A percentile compares a stretch with the other conserved stretches of the same genome.
These are phyloP conservation scores for Erodium moschatum DNA, from an alignment of 441 rosid genomes.

Conservation along the genomic window DNA sequence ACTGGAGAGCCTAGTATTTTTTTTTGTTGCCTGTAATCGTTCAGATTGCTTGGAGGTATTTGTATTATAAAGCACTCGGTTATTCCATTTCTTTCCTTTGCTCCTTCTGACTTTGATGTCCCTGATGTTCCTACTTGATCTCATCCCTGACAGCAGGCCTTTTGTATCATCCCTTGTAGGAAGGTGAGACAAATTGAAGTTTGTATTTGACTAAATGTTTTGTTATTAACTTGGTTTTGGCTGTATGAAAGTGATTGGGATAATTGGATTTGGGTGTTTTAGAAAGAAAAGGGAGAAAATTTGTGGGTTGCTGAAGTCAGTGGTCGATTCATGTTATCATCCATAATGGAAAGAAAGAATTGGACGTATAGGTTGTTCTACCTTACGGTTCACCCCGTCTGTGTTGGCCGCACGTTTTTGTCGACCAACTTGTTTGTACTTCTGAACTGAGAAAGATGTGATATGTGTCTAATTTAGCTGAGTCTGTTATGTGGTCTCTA, in stretches of 20 bases:
- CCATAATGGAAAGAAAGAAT: not conserved
- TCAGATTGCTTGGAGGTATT: slow-evolving; percentile 9
- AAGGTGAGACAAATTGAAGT: not conserved
- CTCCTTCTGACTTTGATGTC: not conserved
- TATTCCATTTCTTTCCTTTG: not conserved
- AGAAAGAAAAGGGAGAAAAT: not conserved
- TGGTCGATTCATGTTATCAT: too few relatives aligned
- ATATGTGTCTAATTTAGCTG: too few relatives aligned
- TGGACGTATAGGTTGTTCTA: not conserved
- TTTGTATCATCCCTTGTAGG: not conserved
- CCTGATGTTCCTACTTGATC: not conserved
- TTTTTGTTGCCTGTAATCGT: slow-evolving; percentile 10
- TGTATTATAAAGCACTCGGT: slow-evolving; percentile 4
- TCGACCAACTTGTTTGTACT: too few relatives aligned
- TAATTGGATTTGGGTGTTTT: not conserved
- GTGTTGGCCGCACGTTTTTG: too few relatives aligned
- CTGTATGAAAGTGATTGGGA: not conserved
- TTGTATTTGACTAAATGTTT: not conserved
- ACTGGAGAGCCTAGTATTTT: slow-evolving; percentile 12
- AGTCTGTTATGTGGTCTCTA: too few relatives aligned
- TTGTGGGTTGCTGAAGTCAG: not conserved
- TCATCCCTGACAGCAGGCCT: not conserved
- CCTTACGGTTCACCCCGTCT: too few relatives aligned
- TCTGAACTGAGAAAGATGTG: too few relatives aligned
- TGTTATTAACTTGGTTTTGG: not conserved